Percentiles rank a stretch among this genome's conserved stretches.
These are phyloP conservation scores for Maudiozyma pseudohumilis DNA, from an alignment of 805 yeast genomes.

Conservation along the genomic window DNA sequence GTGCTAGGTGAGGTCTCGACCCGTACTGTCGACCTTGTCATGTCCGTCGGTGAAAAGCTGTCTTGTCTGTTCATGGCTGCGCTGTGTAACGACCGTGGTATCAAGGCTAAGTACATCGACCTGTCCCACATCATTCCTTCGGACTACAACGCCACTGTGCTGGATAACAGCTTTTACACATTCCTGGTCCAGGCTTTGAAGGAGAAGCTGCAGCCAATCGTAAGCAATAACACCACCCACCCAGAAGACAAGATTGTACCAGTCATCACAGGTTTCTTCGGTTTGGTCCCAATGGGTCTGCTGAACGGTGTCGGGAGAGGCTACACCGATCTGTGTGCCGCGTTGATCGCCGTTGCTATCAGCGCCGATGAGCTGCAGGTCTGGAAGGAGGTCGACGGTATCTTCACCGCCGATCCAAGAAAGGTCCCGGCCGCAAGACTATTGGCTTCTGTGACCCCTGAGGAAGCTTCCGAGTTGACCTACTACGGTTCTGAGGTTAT, in stretches of 20 bases:
- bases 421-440: constrained; percentile 86
- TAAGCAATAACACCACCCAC: constrained; percentile 10
- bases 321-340: constrained; percentile 96
- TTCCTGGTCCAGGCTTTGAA: constrained; percentile 46
- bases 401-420: constrained; percentile 96
- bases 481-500: constrained; percentile 97
- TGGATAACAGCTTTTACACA: constrained; percentile 59
- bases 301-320: constrained; percentile 93
- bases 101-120: constrained; percentile 69
- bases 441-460: constrained; percentile 85
- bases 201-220: constrained; percentile 36
- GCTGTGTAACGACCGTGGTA: constrained; percentile 72
- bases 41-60: constrained; percentile 90
- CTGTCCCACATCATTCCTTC: constrained; percentile 62
- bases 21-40: constrained; percentile 78
- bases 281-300: constrained; percentile 91
- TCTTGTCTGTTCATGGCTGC: constrained; percentile 85
- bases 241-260: constrained; percentile 46
- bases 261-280: constrained; percentile 92
- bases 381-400: constrained; percentile 99
- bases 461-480: constrained; percentile 96
- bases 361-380: constrained; percentile 91
- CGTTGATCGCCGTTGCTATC: constrained; percentile 85
- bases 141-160: constrained; percentile 42
- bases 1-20: constrained; percentile 86